Evolutionary conservation across 1,139 yeast genomes (phyloP).

Genomic region (Komagataea norvegica): DNA sequence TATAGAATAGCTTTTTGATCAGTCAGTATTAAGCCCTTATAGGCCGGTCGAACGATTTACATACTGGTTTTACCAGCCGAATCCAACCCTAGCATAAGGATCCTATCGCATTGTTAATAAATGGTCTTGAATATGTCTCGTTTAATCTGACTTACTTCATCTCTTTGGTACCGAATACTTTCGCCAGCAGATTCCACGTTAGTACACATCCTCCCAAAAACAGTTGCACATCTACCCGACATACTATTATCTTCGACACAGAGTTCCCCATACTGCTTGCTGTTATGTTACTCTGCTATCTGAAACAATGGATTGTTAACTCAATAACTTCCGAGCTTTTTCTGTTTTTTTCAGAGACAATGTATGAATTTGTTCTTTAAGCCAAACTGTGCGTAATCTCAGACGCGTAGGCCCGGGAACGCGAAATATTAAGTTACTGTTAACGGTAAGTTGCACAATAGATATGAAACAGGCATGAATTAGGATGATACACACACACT

Average conservation of each 20-base stretch:
- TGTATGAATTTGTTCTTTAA: no score
- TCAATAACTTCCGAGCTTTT: no score
- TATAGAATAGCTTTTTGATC: slow-evolving; percentile 46
- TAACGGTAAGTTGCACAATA: no score
- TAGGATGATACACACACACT: neutral
- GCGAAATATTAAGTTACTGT: no score
- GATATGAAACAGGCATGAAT: no score
- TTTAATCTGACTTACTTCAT: slow-evolving; percentile 29
- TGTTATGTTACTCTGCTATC: no score
- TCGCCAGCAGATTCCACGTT: no score
- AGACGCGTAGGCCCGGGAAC: neutral
- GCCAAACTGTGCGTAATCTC: slow-evolving; percentile 22
- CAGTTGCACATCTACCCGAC: slow-evolving; percentile 13
- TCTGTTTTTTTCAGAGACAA: no score
- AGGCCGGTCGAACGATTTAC: slow-evolving; percentile 1
- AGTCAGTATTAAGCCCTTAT: neutral
- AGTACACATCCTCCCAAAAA: no score
- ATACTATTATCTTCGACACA: slow-evolving; percentile 40
- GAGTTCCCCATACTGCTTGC: slow-evolving; percentile 47
- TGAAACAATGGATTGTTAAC: no score
- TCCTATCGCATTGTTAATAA: slow-evolving; percentile 33
- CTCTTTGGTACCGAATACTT: slow-evolving; percentile 45
- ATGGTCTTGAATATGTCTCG: no score
- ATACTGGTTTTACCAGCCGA: slow-evolving; percentile 81
- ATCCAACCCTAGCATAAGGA: slow-evolving; percentile 87